Evolutionary conservation across 2,329 filamentous ascomycete species (phyloP).

Genomic region (Aspergillus aculeatus): DNA sequence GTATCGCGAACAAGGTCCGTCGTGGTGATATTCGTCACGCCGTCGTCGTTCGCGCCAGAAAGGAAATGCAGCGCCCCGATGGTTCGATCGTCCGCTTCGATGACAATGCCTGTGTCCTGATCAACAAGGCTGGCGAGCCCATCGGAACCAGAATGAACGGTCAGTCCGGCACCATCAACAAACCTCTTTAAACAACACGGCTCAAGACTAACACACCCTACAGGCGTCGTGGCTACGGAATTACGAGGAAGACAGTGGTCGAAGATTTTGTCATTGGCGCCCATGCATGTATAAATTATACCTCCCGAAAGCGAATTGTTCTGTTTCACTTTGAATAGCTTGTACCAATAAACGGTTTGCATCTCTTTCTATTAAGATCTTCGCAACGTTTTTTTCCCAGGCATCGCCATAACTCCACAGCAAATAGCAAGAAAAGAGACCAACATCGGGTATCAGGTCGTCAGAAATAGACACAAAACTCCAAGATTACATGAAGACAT

Average conservation of each 20-base stretch:
- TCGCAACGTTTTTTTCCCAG: background rate
- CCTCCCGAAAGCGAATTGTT: constrained; percentile 31
- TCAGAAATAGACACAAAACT: constrained; percentile 13
- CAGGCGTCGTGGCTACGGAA: constrained; percentile 83
- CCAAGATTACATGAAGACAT: constrained; percentile 62
- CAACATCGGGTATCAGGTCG: constrained; percentile 17
- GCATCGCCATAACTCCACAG: constrained; percentile 25
- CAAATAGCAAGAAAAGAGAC: constrained; percentile 17
- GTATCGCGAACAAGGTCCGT: constrained; percentile 88
- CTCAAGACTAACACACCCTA: constrained; percentile 20
- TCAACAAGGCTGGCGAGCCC: constrained; percentile 95
- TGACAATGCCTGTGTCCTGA: constrained; percentile 95
- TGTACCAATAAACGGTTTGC: constrained; percentile 32
- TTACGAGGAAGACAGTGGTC: constrained; percentile 93
- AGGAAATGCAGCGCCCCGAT: constrained; percentile 82
- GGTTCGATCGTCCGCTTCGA: constrained; percentile 90
- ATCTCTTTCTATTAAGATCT: constrained; percentile 11
- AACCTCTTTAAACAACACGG: background rate
- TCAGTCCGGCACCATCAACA: constrained; percentile 31
- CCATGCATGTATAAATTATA: constrained; percentile 66
- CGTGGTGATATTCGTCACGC: constrained; percentile 95
- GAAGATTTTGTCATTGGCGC: constrained; percentile 94
- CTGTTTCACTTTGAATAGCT: constrained; percentile 21
- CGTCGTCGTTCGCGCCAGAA: constrained; percentile 86
- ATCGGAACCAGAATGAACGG: constrained; percentile 89